These are phyloP conservation scores for Scleroderma citrinum DNA, from an alignment of 768 basidiomycete genomes.

Conservation along the genomic window DNA sequence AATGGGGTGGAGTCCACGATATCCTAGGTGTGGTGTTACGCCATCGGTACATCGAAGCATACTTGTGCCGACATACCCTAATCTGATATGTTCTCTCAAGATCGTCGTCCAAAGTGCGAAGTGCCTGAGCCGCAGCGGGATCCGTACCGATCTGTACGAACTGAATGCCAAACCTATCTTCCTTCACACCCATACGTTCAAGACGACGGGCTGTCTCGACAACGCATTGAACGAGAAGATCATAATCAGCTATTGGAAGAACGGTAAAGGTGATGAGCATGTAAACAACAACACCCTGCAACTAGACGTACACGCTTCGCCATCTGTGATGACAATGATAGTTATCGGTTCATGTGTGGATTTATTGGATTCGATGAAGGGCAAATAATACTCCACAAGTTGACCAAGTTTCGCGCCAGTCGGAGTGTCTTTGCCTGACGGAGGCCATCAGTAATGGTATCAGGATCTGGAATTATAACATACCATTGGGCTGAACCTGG, in stretches of 20 bases:
- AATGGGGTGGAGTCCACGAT: conserved; percentile 43
- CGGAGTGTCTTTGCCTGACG: conserved; percentile 30
- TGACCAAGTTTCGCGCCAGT: conserved; percentile 32
- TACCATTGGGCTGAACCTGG: conserved; percentile 19
- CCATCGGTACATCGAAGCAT: background rate
- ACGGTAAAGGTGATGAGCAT: conserved; percentile 1
- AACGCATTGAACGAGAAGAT: conserved; percentile 23
- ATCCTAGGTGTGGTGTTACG: conserved; percentile 25
- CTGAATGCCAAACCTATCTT: conserved; percentile 38
- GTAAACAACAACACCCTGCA: background rate
- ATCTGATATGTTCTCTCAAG: conserved; percentile 27
- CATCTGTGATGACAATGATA: conserved; percentile 34
- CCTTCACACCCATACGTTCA: conserved; percentile 29
- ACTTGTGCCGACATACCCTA: conserved; percentile 13
- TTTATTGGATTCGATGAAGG: conserved; percentile 21
- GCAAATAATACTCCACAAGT: conserved; percentile 34
- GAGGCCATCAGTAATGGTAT: background rate
- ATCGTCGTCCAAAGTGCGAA: conserved; percentile 38
- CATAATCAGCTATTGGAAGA: conserved; percentile 23
- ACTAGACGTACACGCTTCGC: conserved; percentile 33
- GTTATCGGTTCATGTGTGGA: conserved; percentile 30
- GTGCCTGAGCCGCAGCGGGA: conserved; percentile 30
- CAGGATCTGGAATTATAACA: background rate
- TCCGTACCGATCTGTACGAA: conserved; percentile 43
- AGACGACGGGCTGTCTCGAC: conserved; percentile 35